A percentile compares a stretch with the other conserved stretches of the same genome.
Evolutionary conservation across 2,329 filamentous ascomycete species (phyloP).

Genomic region (Myriosclerotinia scirpicola): DNA sequence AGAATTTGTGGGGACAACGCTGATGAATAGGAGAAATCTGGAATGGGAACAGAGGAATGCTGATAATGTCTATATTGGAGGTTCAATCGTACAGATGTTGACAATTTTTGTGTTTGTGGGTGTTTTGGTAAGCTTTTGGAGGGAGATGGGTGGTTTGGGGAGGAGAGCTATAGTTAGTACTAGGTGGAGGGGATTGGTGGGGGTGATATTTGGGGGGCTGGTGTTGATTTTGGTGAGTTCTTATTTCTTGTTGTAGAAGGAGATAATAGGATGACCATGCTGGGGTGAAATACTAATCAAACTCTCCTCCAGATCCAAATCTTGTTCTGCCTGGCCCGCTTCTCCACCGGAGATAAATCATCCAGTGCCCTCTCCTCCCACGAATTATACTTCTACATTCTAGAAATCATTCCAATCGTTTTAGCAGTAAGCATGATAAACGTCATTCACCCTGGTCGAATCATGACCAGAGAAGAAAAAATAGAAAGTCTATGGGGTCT

Average conservation of each 20-base stretch:
- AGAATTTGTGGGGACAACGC: neutral
- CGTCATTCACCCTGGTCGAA: neutral
- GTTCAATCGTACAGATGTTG: conserved; percentile 52
- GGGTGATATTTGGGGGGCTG: neutral
- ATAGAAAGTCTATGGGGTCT: neutral
- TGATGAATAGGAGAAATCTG: neutral
- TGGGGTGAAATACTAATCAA: neutral
- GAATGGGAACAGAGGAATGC: conserved; percentile 34
- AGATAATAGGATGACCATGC: neutral
- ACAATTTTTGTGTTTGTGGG: conserved; percentile 46
- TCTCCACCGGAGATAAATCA: neutral
- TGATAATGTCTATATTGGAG: conserved; percentile 52
- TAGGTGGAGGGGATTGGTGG: neutral
- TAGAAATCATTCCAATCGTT: neutral
- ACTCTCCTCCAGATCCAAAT: too few species aligned
- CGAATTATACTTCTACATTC: neutral
- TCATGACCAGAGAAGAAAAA: neutral
- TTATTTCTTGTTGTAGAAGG: neutral
- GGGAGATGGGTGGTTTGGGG: neutral
- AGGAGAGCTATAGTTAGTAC: neutral
- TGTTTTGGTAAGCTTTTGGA: neutral
- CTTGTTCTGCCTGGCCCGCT: too few species aligned
- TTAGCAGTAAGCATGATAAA: neutral
- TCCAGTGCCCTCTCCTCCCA: neutral
- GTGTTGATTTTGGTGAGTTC: neutral